Evolutionary conservation across 2,329 filamentous ascomycete genomes (phyloP), one percentile per base, ranked within the genome.

Genomic region (Akanthomyces dipterigenus): DNA sequence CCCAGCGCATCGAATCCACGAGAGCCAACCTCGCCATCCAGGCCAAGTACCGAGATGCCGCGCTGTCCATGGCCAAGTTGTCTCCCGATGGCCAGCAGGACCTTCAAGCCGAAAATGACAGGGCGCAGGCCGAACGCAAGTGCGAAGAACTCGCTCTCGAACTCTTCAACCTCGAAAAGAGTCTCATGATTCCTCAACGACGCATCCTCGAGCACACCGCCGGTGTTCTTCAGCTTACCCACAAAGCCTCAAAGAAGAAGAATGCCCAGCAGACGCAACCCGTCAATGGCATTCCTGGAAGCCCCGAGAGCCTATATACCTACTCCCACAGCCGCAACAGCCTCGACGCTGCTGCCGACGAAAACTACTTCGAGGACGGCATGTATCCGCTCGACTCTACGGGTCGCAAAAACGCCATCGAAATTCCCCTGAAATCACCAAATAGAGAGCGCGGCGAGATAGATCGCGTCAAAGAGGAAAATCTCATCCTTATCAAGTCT

Each of bases 31-130:
- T 99, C 42, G 87, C 88, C 36, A 86, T 98, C 50, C 95, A 99
- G 73, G 89, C 87, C 60, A 99, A 98, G 77, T 91, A 97, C 68
- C 89, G 92, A 68, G 93, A 98, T 80, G 95, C 95, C 1, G 91
- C 95, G 12, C 84, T 88, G 65, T 96, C 92, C 45, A 87, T 99
- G 75, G 88, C 88, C 62, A 88, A 89, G 68, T 80, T 99, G 34
- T 91, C 96, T 71, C 84, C 84, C 9, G 81, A 86, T n/a, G 80
- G 82, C 11, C 57, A 70, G 12, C 73, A 75, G n/a, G 77, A 77
- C 54, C 82, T 79, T 67, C 78, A 87, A 69, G 88, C 89, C 8
- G 89, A 93, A 64, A 84, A 85, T 16, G 93, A 96, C 71, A 82
- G 91, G 42, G 81, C 84, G 40, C 80, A 84, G 8, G 91, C 88